Evolutionary conservation across 768 basidiomycete species (phyloP), one percentile per base, ranked within the genome.

Genomic region (Suillus hirtellus): DNA sequence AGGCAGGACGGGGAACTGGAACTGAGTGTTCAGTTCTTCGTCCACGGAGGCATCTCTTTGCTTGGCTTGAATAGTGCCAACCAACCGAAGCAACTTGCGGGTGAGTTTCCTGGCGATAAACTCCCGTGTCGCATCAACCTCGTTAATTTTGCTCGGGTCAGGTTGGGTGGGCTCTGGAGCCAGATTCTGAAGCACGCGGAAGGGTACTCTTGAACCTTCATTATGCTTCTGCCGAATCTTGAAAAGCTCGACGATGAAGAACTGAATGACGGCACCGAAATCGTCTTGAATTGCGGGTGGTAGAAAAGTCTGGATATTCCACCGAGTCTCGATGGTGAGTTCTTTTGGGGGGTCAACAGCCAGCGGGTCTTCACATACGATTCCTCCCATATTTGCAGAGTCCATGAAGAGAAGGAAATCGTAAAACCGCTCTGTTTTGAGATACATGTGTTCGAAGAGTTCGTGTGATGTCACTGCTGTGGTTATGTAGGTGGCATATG

Each of bases 381-480:
- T 83, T 2, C 93, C 95, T 19, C 90, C 93, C 72, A 89, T 86
- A 74, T 99, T 99, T 35, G 94, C 93, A 14, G 88, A 82, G 76
- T 99, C 97, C 95, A 99, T 95, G 83, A 93, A 96, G 34, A 98
- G 79, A 10, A 99, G 78, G 72, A 92, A 94, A 77, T 99, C 95
- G 78, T 96, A 99, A 78, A 90, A 97, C 5, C 89, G 85, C 34
- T 92, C 88, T 21, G 95, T 90, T 52, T 89, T 83, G 63, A 99
- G 84, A 71, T 90, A 90, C 35, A 99, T 82, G 65, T 97, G 94
- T 69, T 96, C 91, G 81, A 99, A 99, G 15, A 99, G 82, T 66
- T 99, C 96, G 70, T 98, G 90, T 4, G 93, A 90, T 31, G 90
- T 96, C 66, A 96, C 93, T 1, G 97, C 97, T 0, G 92, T 90